Percentiles rank a stretch among this genome's conserved stretches.
Evolutionary conservation across 257 asterid species (phyloP).

Genomic region (Linderniella brevidens): DNA sequence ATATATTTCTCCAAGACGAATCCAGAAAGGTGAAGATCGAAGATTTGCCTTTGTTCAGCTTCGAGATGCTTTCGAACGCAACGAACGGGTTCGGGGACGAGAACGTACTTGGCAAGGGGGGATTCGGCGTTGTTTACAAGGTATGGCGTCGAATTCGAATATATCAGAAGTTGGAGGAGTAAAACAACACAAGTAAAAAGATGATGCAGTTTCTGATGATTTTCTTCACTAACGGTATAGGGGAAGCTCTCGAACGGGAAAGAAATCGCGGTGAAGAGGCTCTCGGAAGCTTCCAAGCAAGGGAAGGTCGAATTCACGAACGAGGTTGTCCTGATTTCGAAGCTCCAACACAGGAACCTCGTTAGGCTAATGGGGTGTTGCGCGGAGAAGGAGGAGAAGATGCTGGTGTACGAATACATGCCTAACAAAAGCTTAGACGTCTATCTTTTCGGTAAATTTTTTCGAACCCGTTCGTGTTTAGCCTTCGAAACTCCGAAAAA

Average conservation of each 20-base stretch:
- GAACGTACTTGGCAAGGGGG: constrained; percentile 8
- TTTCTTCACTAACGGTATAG: constrained; percentile 8
- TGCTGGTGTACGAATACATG: constrained; percentile 42
- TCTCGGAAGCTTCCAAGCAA: constrained; percentile 34
- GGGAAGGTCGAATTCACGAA: constrained; percentile 41
- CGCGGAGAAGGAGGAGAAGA: constrained; percentile 30
- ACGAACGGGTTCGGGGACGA: constrained; percentile 1
- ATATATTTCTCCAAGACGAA: background rate
- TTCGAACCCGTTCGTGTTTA: too few species aligned
- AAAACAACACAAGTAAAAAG: too few species aligned
- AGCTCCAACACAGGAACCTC: constrained; percentile 46
- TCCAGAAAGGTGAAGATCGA: constrained; percentile 7
- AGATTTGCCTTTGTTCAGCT: constrained; percentile 9
- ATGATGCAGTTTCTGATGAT: too few species aligned
- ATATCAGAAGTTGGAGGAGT: too few species aligned
- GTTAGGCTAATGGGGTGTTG: constrained; percentile 38
- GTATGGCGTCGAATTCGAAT: too few species aligned
- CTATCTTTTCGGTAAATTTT: constrained; percentile 26
- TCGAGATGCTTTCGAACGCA: constrained; percentile 7
- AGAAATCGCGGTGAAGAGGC: constrained; percentile 48
- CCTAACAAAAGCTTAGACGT: constrained; percentile 39
- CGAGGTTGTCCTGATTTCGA: constrained; percentile 39
- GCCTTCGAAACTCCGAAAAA: too few species aligned
- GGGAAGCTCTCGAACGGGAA: constrained; percentile 25
- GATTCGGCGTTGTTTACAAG: constrained; percentile 2